A percentile compares a stretch with the other conserved stretches of the same genome.
phyloP scores from a whole-genome alignment of 2,329 filamentous ascomycete genomes.

The Trichoderma afroharzianum region DNA sequence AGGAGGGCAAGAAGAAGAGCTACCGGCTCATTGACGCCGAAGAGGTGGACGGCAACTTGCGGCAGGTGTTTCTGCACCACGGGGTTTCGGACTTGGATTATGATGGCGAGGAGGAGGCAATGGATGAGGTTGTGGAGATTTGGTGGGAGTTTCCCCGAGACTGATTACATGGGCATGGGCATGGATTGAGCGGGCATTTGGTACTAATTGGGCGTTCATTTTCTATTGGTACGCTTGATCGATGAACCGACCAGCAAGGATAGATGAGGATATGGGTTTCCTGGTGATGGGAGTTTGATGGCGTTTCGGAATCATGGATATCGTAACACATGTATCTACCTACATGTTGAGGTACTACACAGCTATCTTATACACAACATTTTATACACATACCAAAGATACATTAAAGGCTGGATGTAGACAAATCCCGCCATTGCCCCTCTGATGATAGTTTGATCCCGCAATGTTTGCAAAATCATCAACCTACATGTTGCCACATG shows the following conservation, averaged over 20 bases:
- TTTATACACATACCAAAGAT: background rate
- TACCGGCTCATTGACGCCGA: constrained; percentile 46
- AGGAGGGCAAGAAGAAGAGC: constrained; percentile 46
- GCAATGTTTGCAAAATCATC: background rate
- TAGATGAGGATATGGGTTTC: background rate
- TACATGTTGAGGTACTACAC: background rate
- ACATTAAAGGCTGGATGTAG: too few relatives aligned
- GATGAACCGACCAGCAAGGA: background rate
- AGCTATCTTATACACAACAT: background rate
- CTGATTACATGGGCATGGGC: background rate
- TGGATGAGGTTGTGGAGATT: constrained; percentile 47
- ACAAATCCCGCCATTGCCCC: background rate
- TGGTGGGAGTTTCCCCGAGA: constrained; percentile 37
- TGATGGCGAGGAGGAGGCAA: constrained; percentile 37
- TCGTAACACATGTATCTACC: background rate
- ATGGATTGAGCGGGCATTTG: background rate
- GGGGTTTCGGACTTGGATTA: constrained; percentile 18
- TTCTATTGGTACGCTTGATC: background rate
- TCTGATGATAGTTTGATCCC: background rate
- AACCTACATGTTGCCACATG: background rate
- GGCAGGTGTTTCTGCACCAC: constrained; percentile 52
- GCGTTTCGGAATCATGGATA: background rate
- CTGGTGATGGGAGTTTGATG: background rate
- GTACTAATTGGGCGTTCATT: background rate
- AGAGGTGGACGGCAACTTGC: constrained; percentile 41